phyloP scores from a whole-genome alignment of 225 moss, liverwort and hornwort species.

The Marchantia polymorpha region DNA sequence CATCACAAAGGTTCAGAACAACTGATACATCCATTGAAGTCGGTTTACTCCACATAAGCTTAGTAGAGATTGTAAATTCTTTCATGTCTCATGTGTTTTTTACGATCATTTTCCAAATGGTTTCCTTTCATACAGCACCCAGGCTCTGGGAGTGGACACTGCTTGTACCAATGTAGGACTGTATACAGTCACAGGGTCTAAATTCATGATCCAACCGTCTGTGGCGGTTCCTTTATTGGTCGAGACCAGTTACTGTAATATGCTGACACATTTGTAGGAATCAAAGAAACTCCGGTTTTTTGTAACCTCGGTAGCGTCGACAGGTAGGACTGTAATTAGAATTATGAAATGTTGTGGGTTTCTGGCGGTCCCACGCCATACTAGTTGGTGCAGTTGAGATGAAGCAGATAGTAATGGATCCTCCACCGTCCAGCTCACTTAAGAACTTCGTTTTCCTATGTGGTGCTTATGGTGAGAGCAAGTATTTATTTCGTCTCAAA shows the following conservation, averaged over 20 bases:
- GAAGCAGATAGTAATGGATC: no score
- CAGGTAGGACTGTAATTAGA: background rate
- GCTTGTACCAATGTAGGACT: conserved; percentile 1
- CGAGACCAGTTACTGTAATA: background rate
- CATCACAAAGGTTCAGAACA: background rate
- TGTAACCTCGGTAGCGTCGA: background rate
- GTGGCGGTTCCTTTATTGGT: background rate
- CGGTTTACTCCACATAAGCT: background rate
- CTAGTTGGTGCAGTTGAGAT: background rate
- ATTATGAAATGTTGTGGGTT: background rate
- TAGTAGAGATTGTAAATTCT: conserved; percentile 5
- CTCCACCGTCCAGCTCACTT: no score
- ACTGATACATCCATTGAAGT: background rate
- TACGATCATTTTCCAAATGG: background rate
- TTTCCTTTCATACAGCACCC: background rate
- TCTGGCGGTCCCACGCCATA: background rate
- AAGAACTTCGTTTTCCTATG: no score
- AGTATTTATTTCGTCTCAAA: no score
- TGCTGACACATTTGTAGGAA: no score
- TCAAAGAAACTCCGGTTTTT: background rate
- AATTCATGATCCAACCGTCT: background rate
- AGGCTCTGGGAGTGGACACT: background rate
- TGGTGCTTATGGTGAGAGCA: no score
- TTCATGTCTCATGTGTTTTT: background rate
- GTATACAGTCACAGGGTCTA: background rate